These are phyloP conservation scores for Orbilia ellipsospora DNA, from an alignment of 2,329 filamentous ascomycete genomes.

Conservation along the genomic window DNA sequence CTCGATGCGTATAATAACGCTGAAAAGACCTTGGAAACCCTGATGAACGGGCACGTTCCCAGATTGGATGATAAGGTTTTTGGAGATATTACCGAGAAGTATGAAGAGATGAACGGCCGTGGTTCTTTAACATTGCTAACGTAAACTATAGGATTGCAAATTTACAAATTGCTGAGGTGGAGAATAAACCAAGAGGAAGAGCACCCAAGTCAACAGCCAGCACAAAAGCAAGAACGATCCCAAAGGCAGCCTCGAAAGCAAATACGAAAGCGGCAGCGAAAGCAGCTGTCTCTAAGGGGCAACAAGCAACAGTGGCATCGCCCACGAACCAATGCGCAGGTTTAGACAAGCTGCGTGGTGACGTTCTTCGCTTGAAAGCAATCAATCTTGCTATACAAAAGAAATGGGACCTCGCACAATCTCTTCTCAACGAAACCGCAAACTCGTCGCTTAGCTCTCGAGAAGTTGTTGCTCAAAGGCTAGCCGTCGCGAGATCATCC, in stretches of 20 bases:
- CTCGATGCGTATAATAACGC: conserved; percentile 66
- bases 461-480: conserved; percentile 66
- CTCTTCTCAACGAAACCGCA: conserved; percentile 68
- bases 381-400: conserved; percentile 64
- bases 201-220: conserved; percentile 49
- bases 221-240: conserved; percentile 58
- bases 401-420: conserved; percentile 70
- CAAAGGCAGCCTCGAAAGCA: conserved; percentile 55
- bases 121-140: conserved; percentile 56
- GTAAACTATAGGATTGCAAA: conserved; percentile 49
- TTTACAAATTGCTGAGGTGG: conserved; percentile 58
- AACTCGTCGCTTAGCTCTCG: conserved; percentile 63
- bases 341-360: conserved; percentile 64
- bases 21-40: conserved; percentile 64
- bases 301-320: conserved; percentile 57
- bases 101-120: conserved; percentile 21
- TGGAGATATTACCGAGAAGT: conserved; percentile 67
- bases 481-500: conserved; percentile 75
- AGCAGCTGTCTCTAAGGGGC: conserved; percentile 50
- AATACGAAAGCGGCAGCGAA: conserved; percentile 53
- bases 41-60: conserved; percentile 59
- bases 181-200: conserved; percentile 30
- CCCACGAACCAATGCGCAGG: conserved; percentile 61
- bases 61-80: conserved; percentile 62
- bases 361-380: conserved; percentile 67